Evolutionary conservation across 495 filamentous ascomycete genomes (phyloP).

Genomic region (Penicillium riverlandense): DNA sequence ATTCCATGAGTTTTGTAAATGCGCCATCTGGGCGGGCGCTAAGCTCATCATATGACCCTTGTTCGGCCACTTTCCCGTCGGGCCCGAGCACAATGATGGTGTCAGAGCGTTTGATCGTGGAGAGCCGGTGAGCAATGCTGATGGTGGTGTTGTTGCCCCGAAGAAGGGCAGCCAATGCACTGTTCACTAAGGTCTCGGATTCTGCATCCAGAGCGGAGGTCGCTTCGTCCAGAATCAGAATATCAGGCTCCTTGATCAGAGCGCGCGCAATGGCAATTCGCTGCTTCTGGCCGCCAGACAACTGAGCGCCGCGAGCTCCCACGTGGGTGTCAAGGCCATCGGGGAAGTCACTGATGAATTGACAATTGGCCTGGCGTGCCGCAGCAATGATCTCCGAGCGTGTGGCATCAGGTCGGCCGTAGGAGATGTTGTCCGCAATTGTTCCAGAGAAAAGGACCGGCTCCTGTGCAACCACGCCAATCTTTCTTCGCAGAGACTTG

Average conservation of each 20-base stretch:
- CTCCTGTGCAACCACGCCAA: conserved; percentile 92
- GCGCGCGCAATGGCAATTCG: conserved; percentile 95
- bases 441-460: conserved; percentile 93
- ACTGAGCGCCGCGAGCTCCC: conserved; percentile 84
- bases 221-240: conserved; percentile 91
- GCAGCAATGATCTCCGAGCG: conserved; percentile 76
- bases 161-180: conserved; percentile 73
- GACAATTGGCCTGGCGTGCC: conserved; percentile 90
- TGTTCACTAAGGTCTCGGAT: conserved; percentile 90
- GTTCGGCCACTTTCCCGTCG: conserved; percentile 84
- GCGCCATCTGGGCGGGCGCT: conserved; percentile 65
- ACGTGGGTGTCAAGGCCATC: conserved; percentile 93
- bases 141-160: conserved; percentile 89
- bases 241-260: conserved; percentile 91
- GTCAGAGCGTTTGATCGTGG: conserved; percentile 92
- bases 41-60: conserved; percentile 74
- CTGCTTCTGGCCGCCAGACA: conserved; percentile 96
- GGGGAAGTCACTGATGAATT: conserved; percentile 93
- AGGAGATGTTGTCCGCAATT: conserved; percentile 94
- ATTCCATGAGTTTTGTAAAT: conserved; percentile 95
- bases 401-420: conserved; percentile 76
- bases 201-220: conserved; percentile 95
- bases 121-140: conserved; percentile 89
- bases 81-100: conserved; percentile 80
- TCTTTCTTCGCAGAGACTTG: conserved; percentile 87